Evolutionary conservation across 495 filamentous ascomycete species (phyloP).

Genomic region (Penicillium waksmanii): DNA sequence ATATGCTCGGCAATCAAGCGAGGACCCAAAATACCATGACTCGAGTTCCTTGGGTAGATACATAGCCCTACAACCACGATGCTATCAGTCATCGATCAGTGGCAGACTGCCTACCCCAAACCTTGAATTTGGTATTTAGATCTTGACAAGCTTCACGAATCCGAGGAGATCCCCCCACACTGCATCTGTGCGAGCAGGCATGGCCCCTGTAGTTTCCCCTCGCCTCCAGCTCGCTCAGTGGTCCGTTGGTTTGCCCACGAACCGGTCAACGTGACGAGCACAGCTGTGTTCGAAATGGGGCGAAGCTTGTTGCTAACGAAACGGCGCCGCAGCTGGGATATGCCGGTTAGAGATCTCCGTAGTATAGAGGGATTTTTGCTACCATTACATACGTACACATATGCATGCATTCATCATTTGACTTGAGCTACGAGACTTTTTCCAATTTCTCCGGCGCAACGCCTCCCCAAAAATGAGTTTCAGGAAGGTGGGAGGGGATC

Average conservation of each 20-base stretch:
- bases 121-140: conserved; percentile 14
- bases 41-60: not conserved
- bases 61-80: not conserved
- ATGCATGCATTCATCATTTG: no score
- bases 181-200: conserved; percentile 25
- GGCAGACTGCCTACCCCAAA: not conserved
- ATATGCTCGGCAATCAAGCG: not conserved
- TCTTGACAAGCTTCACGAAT: conserved; percentile 36
- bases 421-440: not conserved
- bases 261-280: conserved; percentile 18
- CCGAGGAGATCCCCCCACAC: conserved; percentile 29
- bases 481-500: conserved; percentile 1
- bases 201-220: conserved; percentile 21
- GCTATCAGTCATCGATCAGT: not conserved
- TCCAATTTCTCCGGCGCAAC: not conserved
- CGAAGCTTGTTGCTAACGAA: conserved; percentile 29
- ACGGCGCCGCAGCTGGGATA: conserved; percentile 10
- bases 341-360: not conserved
- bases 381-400: no score
- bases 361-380: conserved; percentile 1
- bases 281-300: conserved; percentile 17
- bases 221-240: conserved; percentile 15
- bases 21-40: conserved; percentile 1
- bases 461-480: not conserved
- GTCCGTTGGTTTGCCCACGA: conserved; percentile 17